phyloP scores from a whole-genome alignment of 106 monocot species.

The Agapanthus africanus region DNA sequence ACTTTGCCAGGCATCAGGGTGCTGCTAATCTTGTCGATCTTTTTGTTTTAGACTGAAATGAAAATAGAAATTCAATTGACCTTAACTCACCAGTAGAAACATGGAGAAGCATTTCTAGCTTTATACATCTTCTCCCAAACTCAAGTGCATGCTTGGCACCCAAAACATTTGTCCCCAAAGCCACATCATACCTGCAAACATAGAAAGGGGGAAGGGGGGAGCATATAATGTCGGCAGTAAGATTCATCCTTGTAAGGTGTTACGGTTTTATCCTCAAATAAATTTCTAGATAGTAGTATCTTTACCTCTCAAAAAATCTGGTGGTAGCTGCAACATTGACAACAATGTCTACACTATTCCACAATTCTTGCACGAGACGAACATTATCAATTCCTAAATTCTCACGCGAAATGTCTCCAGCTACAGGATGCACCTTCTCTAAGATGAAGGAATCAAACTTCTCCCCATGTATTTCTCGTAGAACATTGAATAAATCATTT shows the following conservation, averaged over 20 bases:
- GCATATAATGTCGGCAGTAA: too few species aligned
- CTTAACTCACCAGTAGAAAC: constrained; percentile 33
- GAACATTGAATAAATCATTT: constrained; percentile 42
- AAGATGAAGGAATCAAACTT: constrained; percentile 34
- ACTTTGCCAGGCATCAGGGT: too few species aligned
- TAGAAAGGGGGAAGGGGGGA: neutral
- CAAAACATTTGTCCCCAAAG: constrained; percentile 26
- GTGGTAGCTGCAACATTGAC: constrained; percentile 68
- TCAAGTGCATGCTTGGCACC: constrained; percentile 27
- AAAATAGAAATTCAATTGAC: neutral
- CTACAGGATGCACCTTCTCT: constrained; percentile 34
- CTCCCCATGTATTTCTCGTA: constrained; percentile 40
- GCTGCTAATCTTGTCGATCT: too few species aligned
- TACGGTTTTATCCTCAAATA: neutral
- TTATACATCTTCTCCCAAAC: constrained; percentile 25
- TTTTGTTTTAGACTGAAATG: too few species aligned
- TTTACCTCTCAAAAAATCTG: constrained; percentile 57
- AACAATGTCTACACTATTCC: constrained; percentile 32
- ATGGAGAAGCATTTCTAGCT: constrained; percentile 31
- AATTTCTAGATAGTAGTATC: neutral
- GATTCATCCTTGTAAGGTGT: neutral
- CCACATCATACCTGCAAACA: constrained; percentile 29
- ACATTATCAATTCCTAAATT: constrained; percentile 38
- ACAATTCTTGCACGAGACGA: constrained; percentile 19
- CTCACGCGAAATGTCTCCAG: constrained; percentile 36